Percentiles rank a stretch among this genome's conserved stretches.
These are phyloP conservation scores for Ophiosphaerella korrae DNA, from an alignment of 2,329 filamentous ascomycete species.

Conservation along the genomic window DNA sequence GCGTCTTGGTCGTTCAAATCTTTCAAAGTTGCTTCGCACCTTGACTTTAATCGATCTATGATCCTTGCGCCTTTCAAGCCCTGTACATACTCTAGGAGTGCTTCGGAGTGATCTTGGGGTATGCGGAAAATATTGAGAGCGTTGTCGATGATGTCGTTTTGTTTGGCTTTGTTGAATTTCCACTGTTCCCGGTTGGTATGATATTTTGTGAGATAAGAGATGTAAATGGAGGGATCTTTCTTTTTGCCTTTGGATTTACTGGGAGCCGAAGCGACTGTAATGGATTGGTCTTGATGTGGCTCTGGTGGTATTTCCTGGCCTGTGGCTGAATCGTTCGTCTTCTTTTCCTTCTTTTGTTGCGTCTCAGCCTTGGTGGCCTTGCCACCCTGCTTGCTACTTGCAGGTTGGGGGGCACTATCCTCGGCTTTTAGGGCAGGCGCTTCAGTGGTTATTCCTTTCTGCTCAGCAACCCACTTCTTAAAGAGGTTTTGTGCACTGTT, in stretches of 20 bases:
- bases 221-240: constrained; percentile 65
- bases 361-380: constrained; percentile 12
- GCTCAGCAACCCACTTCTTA: constrained; percentile 54
- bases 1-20: constrained; percentile 51
- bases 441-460: constrained; percentile 31
- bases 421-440: constrained; percentile 30
- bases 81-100: constrained; percentile 76
- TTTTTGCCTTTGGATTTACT: constrained; percentile 32
- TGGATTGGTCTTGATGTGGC: neutral
- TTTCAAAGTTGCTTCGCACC: constrained; percentile 66
- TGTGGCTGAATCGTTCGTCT: constrained; percentile 18
- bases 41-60: constrained; percentile 66
- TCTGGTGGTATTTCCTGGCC: constrained; percentile 2
- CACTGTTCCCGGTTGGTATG: constrained; percentile 71
- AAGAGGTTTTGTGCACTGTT: constrained; percentile 59
- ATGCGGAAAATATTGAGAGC: constrained; percentile 74
- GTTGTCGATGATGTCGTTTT: constrained; percentile 83
- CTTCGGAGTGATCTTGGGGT: constrained; percentile 69
- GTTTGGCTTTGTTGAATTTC: constrained; percentile 97
- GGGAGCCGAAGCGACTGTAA: neutral
- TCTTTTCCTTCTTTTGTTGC: constrained; percentile 15
- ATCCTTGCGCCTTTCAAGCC: constrained; percentile 78
- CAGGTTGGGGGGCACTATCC: constrained; percentile 31
- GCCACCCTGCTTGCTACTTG: constrained; percentile 1
- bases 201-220: constrained; percentile 80